Percentiles rank a stretch among this genome's conserved stretches.
phyloP scores from a whole-genome alignment of 2,329 filamentous ascomycete genomes.

The Xylariaceae sp. region DNA sequence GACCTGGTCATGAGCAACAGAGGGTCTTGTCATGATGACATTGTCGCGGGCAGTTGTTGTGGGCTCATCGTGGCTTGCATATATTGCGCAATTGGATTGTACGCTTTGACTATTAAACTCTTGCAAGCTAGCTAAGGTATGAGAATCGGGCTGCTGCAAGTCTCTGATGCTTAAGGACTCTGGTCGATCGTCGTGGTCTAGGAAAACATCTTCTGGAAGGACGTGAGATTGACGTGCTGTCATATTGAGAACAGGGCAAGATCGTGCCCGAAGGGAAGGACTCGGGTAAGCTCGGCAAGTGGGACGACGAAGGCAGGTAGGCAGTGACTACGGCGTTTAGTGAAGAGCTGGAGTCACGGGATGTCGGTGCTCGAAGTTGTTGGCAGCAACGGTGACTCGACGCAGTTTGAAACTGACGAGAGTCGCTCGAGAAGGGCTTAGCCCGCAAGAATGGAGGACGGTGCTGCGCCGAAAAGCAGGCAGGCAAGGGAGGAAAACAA shows the following conservation, averaged over 20 bases:
- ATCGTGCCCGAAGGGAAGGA: conserved; percentile 5
- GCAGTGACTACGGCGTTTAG: background rate
- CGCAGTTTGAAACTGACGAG: conserved; percentile 24
- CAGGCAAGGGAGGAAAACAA: conserved; percentile 9
- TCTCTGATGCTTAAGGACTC: conserved; percentile 23
- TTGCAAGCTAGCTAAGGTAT: conserved; percentile 32
- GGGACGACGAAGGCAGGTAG: conserved; percentile 9
- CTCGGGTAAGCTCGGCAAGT: background rate
- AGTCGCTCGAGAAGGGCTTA: conserved; percentile 15
- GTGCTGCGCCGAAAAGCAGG: conserved; percentile 24
- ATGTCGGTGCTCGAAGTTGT: conserved; percentile 1
- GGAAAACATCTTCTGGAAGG: conserved; percentile 35
- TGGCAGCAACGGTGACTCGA: conserved; percentile 29
- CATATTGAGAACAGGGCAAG: conserved; percentile 35
- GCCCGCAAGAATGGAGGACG: conserved; percentile 31
- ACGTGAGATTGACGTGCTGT: conserved; percentile 35
- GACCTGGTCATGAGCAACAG: conserved; percentile 34
- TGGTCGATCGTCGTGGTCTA: conserved; percentile 29
- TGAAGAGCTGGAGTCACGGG: background rate
- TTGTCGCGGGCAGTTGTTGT: conserved; percentile 9
- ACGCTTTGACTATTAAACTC: conserved; percentile 37
- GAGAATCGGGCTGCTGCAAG: conserved; percentile 28
- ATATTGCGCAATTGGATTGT: conserved; percentile 33
- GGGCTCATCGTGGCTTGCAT: conserved; percentile 22
- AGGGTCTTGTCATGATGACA: conserved; percentile 23